Percentiles rank a stretch among this genome's conserved stretches.
Conservation (phyloP, 495 filamentous ascomycete species). For the Tuber microsphaerosporum region DNA sequence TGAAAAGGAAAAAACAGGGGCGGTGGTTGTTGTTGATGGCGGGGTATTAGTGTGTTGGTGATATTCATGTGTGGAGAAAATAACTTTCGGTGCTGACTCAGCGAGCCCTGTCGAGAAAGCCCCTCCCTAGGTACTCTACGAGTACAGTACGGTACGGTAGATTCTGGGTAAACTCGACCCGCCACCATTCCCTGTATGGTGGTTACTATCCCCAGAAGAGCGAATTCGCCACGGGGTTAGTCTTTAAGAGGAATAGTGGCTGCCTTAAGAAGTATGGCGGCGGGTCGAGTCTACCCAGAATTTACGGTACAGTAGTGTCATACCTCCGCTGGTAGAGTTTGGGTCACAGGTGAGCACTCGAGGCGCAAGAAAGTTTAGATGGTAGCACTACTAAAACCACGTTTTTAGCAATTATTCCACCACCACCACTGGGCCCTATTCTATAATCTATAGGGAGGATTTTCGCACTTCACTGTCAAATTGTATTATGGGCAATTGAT, state of each 20-base stretch:
- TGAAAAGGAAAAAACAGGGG: conserved; percentile 14
- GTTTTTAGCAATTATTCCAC: not conserved
- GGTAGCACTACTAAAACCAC: not conserved
- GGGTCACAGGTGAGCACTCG: not conserved
- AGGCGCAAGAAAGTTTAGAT: not conserved
- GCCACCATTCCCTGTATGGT: too few species aligned
- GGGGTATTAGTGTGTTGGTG: conserved; percentile 26
- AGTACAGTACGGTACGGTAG: too few species aligned
- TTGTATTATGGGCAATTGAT: not conserved
- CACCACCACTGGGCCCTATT: not conserved
- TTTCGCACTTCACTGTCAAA: not conserved
- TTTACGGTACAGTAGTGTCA: too few species aligned
- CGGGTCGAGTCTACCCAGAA: too few species aligned
- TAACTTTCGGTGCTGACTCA: not conserved
- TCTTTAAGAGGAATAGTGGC: too few species aligned
- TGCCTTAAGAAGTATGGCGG: too few species aligned
- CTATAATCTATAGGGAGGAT: not conserved
- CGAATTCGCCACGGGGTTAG: too few species aligned
- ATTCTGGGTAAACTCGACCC: too few species aligned
- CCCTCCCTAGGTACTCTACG: too few species aligned
- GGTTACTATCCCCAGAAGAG: too few species aligned
- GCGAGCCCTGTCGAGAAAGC: not conserved
- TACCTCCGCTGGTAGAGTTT: too few species aligned
- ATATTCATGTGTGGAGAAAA: not conserved
- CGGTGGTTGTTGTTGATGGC: conserved; percentile 34